Percentiles rank a stretch among this genome's conserved stretches.
These are phyloP conservation scores for Schwanniomyces etchellsii DNA, from an alignment of 1,139 yeast species.

Conservation along the genomic window DNA sequence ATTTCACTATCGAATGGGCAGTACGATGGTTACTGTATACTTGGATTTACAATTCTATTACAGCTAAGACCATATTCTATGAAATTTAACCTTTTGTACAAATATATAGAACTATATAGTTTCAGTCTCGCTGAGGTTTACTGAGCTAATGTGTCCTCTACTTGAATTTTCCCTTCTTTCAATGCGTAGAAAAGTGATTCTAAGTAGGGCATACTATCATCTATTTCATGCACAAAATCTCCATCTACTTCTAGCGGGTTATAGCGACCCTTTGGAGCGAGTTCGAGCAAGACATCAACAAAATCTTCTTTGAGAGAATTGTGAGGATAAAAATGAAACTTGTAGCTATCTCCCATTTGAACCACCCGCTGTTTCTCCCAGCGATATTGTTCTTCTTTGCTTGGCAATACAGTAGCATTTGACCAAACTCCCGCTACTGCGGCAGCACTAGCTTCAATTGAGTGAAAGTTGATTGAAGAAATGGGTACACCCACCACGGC, in stretches of 20 bases:
- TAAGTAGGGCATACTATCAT: slow-evolving; percentile 13
- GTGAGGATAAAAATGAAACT: slow-evolving; percentile 20
- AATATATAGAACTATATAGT: no score
- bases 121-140: no score
- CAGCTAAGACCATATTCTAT: no score
- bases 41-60: no score
- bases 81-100: no score
- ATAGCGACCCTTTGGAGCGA: slow-evolving; percentile 18
- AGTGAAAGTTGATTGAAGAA: slow-evolving; percentile 34
- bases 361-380: slow-evolving; percentile 23
- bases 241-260: slow-evolving; percentile 22
- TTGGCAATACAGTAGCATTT: slow-evolving; percentile 20
- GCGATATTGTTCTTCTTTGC: slow-evolving; percentile 20
- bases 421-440: slow-evolving; percentile 47
- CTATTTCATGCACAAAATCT: slow-evolving; percentile 17
- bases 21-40: no score
- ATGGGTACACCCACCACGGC: slow-evolving; percentile 36
- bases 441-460: slow-evolving; percentile 38
- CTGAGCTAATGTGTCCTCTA: slow-evolving; percentile 5
- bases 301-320: background rate
- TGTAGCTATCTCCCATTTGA: slow-evolving; percentile 15
- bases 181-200: slow-evolving; percentile 21
- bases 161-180: slow-evolving; percentile 10
- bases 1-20: no score
- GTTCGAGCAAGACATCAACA: slow-evolving; percentile 10